Base-by-base conservation (phyloP, 768 basidiomycete genomes). In the Leccinum arenicola region DNA sequence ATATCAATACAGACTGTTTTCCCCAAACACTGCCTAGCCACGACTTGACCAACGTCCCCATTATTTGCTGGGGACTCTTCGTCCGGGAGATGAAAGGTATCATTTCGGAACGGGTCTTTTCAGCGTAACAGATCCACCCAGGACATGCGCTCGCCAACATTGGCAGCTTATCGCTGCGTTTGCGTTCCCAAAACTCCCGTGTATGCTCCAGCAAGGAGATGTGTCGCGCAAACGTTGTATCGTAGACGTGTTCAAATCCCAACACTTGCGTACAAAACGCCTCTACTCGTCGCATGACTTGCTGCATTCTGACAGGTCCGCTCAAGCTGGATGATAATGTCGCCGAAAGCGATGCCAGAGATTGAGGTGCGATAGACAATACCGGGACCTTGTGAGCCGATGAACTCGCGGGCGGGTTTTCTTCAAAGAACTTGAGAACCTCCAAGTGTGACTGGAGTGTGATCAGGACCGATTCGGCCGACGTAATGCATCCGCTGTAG, bases 51-150 rank as follows among this genome's bases (percentile, higher is more conserved):
- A 99, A 74, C 6, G 87, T 89, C 5, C 97, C 97, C 89, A 95
- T 94, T 52, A 95, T 79, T 67, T 93, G 94, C 70, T 98, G 95
- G 27, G 95, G 91, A 69, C 94, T 96, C 78, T 96, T 93, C 52
- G 90, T 91, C 38, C 76, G 78, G 54, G 91, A 84, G 55, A 99
- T 89, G 67, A 93, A 94, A 5, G 95, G 95, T 21, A 99, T 71
- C 82, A 99, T 88, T 72, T 96, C 95, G 3, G 88, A 81, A 67
- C 97, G 96, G 1, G 96, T 88, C 78, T 99, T 99, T 75, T 99
- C 97, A 17, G 95, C 96, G 72, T 98, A 98, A 71, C 97, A 99
- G 58, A 99, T 90, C 97, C 97, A 98, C 15, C 97, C 97, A 0
- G 97, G 97, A 75, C 97, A 98, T 15, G 97, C 93, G 65, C 93